Evolutionary conservation across 2,329 filamentous ascomycete species (phyloP), one percentile per base, ranked within the genome.

Genomic region (Hypoxylon sp.): DNA sequence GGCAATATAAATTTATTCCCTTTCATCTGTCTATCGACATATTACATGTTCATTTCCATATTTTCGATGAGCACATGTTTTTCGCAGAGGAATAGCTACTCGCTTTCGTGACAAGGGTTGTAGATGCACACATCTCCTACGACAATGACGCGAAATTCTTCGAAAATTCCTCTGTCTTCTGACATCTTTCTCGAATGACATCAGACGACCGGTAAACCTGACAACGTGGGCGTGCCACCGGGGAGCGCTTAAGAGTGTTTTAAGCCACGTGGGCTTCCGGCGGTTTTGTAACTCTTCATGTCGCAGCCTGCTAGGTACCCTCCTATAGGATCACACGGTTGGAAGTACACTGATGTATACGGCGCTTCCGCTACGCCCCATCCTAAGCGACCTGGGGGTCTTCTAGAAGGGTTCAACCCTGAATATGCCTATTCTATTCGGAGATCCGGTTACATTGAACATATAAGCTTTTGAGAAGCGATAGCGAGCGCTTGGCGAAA

Each of bases 1-100:
- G 48, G 24, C 55, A 62, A 67, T 67, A 35, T 58, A 67, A 67
- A 65, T 65, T 54, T 62, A 69, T 69, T 60, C 63, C 57, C 46
- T 67, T 61, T 66, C 47, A 42, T 22, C 55, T 57, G 46, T 19
- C 37, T 48, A n/a, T 35, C 19, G 24, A 9, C 29, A 9, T 9
- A 9, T 59, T 31, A 17, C 1, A n/a, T 17, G 13, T 1, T 26
- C 14, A 11, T 13, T 48, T 47, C 37, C 22, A 17, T 14, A 44
- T 31, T 51, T 48, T 53, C 3, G 10, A 37, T 35, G 10, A 33
- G 35, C n/a, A 37, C 3, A 11, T 35, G 3, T 52, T 35, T 14
- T 17, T 11, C 14, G 1, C 33, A 11, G 8, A 22, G 4, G 19
- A 14, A 19, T 5, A 26, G 31, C 14, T 13, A 4, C 29, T 29